These are phyloP conservation scores for Colletotrichum orbiculare DNA, from an alignment of 2,329 filamentous ascomycete species.

Conservation along the genomic window DNA sequence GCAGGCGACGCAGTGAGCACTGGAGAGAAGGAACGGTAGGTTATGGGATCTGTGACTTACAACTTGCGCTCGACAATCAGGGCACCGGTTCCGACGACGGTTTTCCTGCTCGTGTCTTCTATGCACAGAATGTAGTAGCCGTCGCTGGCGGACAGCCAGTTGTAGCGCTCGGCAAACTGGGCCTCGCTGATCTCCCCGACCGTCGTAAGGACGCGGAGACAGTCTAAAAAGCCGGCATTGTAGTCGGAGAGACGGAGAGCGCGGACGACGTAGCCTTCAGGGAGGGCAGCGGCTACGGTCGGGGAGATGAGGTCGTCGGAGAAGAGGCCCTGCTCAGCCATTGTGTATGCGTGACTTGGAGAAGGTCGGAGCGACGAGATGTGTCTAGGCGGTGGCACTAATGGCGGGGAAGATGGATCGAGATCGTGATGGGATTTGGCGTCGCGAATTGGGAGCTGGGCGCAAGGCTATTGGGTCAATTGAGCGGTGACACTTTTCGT, in stretches of 20 bases:
- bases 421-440: not conserved
- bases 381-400: not conserved
- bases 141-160: slow-evolving; percentile 80
- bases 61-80: slow-evolving; percentile 95
- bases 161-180: slow-evolving; percentile 82
- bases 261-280: slow-evolving; percentile 84
- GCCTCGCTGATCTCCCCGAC: slow-evolving; percentile 86
- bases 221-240: slow-evolving; percentile 86
- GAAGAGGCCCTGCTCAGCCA: slow-evolving; percentile 75
- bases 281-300: slow-evolving; percentile 76
- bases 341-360: slow-evolving; percentile 7
- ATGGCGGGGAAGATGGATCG: not conserved
- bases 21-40: slow-evolving; percentile 11
- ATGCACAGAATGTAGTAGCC: slow-evolving; percentile 91
- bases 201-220: slow-evolving; percentile 89
- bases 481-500: slow-evolving; percentile 28
- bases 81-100: slow-evolving; percentile 90
- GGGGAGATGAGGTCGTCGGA: slow-evolving; percentile 80
- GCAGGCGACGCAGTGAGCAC: slow-evolving; percentile 38
- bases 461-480: not conserved
- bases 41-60: slow-evolving; percentile 59
- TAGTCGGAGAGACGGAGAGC: slow-evolving; percentile 84
- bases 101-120: slow-evolving; percentile 71
- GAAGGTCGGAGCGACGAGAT: not conserved
- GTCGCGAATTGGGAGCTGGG: slow-evolving; percentile 1